Base-by-base conservation (phyloP, 1,284 basidiomycete species). In the Apiotrichum sp. region DNA sequence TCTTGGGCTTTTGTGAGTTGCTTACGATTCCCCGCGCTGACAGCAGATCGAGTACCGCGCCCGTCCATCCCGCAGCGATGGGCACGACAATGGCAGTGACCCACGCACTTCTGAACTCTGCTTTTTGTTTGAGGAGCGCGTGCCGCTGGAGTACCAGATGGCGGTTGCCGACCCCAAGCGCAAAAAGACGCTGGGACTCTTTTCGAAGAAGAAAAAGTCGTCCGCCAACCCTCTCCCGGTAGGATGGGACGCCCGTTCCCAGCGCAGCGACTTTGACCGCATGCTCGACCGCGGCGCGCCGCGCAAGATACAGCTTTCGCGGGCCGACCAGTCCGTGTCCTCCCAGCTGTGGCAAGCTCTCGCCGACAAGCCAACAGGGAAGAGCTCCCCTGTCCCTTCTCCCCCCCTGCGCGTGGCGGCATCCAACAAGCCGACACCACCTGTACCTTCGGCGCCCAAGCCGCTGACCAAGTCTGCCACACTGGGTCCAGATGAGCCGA, bases 1-100 rank as follows among this genome's bases (percentile, higher is more conserved):
- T 89, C 89, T 67, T 93, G 89, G 89, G 88, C 86, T n/a, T 66
- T 95, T 78, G 90, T 92, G 68, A 77, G 84, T 80, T 51, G 22
- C 35, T 13, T 29, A n/a, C 8, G 4, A 38, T 10, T 36, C 47
- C 31, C 57, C 34, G 59, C 34, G 53, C 44, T 46, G 9, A 40
- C 34, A 3, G 5, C 44, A 92, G 89, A 83, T 91, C 57, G 89
- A 92, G 71, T 92, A 86, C 78, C 89, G 86, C 66, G 84, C 88
- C 0, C 69, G 50, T 33, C 65, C 72, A 2, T 55, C 53, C 7
- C 52, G 56, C 22, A 49, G 59, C 13, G 56, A 65, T n/a, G 69
- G 58, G 65, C 47, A 57, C 33, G 58, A 48, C 9, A 45, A 41
- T 2, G 59, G 63, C 43, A 61, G 57, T 6, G 84, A 86, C 63